Base-by-base conservation (phyloP, 495 filamentous ascomycete genomes). In the Xylaria palmicola region DNA sequence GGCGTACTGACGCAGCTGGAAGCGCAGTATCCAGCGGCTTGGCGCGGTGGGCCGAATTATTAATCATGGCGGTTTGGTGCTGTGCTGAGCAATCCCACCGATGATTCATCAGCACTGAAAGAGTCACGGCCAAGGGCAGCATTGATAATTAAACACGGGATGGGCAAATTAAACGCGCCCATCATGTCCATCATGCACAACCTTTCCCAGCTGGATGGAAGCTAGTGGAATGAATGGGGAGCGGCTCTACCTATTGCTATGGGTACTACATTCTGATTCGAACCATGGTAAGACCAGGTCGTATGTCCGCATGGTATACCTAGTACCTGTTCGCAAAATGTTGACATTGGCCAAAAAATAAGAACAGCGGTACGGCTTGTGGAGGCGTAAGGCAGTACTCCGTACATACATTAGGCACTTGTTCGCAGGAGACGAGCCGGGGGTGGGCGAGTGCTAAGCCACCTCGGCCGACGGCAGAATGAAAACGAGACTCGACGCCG, bases 81-180 rank as follows among this genome's bases (percentile, higher is more conserved):
- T 30, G 44, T 52, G 57, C 60, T 55, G 60, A 62, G 60, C 49
- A 62, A 62, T 51, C 60, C 43, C 22, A 4, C 19, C 22, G 6
- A 62, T 62, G 60, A 62, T 56, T 62, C 60, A 62, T 56, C 60
- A 62, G 60, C 59, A 54, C 29, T 26, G 39, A 15, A 39, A 32
- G 60, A 62, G 52, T 62, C 60, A 62, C 60, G 41, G 45, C 27
- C 47, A 52, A 43, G 27, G 24, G 19, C 9, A 9, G 34, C 52
- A 26, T 51, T n/a, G 26, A 37, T 52, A 52, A 60, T 60, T 41
- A 52, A 60, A 60, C 47, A 60, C 45, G 47, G 47, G 34, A 30
- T 15, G 32, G n/a, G 27, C 6, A 24, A 26, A 22, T 34, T 44
- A 9, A 27, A 57, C 26, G 39, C 54, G 44, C 40, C 29, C 39